Conservation (phyloP, 2,329 filamentous ascomycete genomes). For the Colletotrichum phormii region DNA sequence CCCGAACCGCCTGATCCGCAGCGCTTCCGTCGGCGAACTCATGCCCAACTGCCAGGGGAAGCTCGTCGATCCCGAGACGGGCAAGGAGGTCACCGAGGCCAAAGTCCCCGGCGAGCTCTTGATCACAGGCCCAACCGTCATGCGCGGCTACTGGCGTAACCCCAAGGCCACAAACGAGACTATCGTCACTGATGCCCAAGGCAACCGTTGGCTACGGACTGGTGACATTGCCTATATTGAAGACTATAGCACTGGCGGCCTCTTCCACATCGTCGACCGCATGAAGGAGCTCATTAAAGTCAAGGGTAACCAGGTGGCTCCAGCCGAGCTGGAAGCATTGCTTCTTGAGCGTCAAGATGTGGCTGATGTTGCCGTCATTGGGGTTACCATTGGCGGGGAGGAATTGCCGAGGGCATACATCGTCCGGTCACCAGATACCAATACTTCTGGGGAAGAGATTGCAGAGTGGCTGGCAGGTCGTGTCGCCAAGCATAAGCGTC, state of each 20-base stretch:
- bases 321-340: constrained; percentile 59
- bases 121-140: constrained; percentile 77
- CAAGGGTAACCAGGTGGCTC: constrained; percentile 69
- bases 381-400: constrained; percentile 64
- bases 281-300: constrained; percentile 75
- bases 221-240: constrained; percentile 79
- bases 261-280: constrained; percentile 77
- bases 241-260: constrained; percentile 61
- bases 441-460: constrained; percentile 66
- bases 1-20: constrained; percentile 53
- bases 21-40: constrained; percentile 72
- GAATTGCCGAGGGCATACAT: constrained; percentile 74
- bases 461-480: constrained; percentile 71
- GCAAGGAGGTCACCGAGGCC: constrained; percentile 60
- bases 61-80: constrained; percentile 68
- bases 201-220: constrained; percentile 76
- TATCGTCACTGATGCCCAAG: constrained; percentile 56
- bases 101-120: constrained; percentile 77
- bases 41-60: constrained; percentile 76
- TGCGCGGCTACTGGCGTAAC: constrained; percentile 83
- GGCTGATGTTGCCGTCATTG: constrained; percentile 74
- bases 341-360: constrained; percentile 56
- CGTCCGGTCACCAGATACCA: constrained; percentile 57
- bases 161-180: constrained; percentile 74
- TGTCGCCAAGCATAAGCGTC: constrained; percentile 73